Percentiles rank a stretch among this genome's conserved stretches.
Evolutionary conservation across 176 grass and related monocot species (phyloP).

Genomic region (Avena sativa): DNA sequence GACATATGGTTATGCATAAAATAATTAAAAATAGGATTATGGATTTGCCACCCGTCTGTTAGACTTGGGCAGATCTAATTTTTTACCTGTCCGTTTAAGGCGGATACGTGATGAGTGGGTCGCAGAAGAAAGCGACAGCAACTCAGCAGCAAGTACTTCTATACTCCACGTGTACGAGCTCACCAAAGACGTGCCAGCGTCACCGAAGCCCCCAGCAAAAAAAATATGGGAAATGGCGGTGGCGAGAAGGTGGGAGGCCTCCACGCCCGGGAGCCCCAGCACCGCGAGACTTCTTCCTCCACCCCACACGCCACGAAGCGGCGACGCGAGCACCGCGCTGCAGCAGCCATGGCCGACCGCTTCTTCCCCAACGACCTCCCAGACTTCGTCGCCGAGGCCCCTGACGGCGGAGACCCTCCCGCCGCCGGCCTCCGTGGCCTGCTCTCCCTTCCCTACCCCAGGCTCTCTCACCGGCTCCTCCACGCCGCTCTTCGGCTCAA

Average conservation of each 20-base stretch:
- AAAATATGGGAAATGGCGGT: conserved; percentile 30
- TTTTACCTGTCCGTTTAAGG: too few relatives aligned
- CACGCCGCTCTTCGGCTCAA: conserved; percentile 70
- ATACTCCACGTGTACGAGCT: conserved; percentile 40
- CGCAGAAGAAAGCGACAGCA: not conserved
- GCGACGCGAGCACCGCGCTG: conserved; percentile 17
- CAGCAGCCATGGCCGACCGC: conserved; percentile 71
- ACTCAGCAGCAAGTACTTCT: not conserved
- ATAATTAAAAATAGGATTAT: too few relatives aligned
- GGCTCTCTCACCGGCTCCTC: conserved; percentile 56
- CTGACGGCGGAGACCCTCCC: conserved; percentile 42
- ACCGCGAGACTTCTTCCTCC: not conserved
- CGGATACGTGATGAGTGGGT: too few relatives aligned
- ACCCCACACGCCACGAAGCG: conserved; percentile 40
- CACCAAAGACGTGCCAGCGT: conserved; percentile 33
- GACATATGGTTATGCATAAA: too few relatives aligned
- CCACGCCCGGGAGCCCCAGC: not conserved
- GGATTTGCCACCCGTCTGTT: too few relatives aligned
- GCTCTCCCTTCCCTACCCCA: conserved; percentile 70
- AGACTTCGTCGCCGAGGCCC: conserved; percentile 67
- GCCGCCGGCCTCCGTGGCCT: conserved; percentile 47
- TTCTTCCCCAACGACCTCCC: conserved; percentile 86
- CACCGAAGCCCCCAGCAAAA: not conserved
- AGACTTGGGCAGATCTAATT: too few relatives aligned
- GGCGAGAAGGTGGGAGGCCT: conserved; percentile 18